Conservation (phyloP, 2,329 filamentous ascomycete genomes). For the Aspergillus novofumigatus region DNA sequence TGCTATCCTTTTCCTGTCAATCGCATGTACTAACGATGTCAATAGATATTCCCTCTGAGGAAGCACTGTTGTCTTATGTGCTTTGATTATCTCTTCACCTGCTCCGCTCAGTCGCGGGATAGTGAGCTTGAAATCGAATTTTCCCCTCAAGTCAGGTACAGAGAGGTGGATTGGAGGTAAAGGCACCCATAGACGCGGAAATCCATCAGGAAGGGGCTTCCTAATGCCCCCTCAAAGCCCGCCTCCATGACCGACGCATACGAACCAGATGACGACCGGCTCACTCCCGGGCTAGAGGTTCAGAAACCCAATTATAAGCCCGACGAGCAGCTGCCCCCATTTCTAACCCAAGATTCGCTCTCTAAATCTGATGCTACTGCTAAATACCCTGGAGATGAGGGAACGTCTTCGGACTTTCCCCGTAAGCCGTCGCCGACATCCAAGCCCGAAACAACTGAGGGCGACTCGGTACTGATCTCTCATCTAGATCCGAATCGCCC, state of each 20-base stretch:
- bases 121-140: background rate
- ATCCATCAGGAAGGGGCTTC: constrained; percentile 13
- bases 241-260: constrained; percentile 38
- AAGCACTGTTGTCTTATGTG: background rate
- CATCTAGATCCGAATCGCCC: constrained; percentile 61
- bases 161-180: background rate
- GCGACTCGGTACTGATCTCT: constrained; percentile 56
- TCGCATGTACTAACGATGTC: background rate
- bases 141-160: background rate
- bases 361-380: constrained; percentile 16
- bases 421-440: constrained; percentile 33
- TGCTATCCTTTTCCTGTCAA: background rate
- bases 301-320: constrained; percentile 28
- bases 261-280: constrained; percentile 38
- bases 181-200: background rate
- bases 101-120: background rate
- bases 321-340: constrained; percentile 33
- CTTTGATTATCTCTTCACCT: background rate
- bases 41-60: background rate
- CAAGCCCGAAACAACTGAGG: constrained; percentile 53
- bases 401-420: constrained; percentile 29
- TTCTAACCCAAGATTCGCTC: constrained; percentile 19
- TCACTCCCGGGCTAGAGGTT: constrained; percentile 35
- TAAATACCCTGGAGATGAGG: constrained; percentile 23
- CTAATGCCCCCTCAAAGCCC: constrained; percentile 26